Percentiles rank a stretch among this genome's conserved stretches.
phyloP scores from a whole-genome alignment of 768 basidiomycete genomes.

The Collybiopsis luxurians region DNA sequence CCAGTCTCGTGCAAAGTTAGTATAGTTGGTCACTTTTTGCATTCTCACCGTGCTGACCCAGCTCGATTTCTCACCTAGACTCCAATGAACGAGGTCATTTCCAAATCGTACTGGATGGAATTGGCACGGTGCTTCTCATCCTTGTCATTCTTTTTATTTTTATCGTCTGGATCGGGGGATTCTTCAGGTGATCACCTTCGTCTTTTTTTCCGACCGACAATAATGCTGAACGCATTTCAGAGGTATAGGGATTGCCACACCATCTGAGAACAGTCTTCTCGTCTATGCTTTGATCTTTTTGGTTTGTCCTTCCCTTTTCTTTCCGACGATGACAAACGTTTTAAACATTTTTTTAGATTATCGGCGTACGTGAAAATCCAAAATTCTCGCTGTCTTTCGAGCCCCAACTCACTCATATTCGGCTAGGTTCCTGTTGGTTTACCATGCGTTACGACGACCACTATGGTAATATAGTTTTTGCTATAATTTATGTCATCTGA shows the following conservation, averaged over 20 bases:
- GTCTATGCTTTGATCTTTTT: conserved; percentile 41
- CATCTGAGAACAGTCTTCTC: conserved; percentile 42
- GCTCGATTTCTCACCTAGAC: conserved; percentile 10
- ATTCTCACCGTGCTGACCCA: no score
- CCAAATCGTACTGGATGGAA: conserved; percentile 39
- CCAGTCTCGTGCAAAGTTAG: conserved; percentile 36
- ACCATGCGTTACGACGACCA: conserved; percentile 41
- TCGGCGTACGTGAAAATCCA: no score
- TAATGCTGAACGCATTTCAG: conserved; percentile 14
- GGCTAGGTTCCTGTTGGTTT: conserved; percentile 51
- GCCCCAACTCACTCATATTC: no score
- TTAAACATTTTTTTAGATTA: conserved; percentile 24
- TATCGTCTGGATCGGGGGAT: conserved; percentile 43
- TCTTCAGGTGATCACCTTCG: conserved; percentile 27
- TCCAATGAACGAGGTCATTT: conserved; percentile 41
- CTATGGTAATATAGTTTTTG: conserved; percentile 21
- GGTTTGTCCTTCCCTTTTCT: conserved; percentile 14
- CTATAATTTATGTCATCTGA: neutral
- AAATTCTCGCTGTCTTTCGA: no score
- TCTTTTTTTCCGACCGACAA: neutral
- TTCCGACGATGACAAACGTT: neutral
- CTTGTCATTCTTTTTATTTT: conserved; percentile 41
- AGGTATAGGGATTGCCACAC: conserved; percentile 32
- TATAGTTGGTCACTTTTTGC: no score
- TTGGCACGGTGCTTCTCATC: conserved; percentile 41